Conservation (phyloP, 2,329 filamentous ascomycete species). For the Fusarium sp. region DNA sequence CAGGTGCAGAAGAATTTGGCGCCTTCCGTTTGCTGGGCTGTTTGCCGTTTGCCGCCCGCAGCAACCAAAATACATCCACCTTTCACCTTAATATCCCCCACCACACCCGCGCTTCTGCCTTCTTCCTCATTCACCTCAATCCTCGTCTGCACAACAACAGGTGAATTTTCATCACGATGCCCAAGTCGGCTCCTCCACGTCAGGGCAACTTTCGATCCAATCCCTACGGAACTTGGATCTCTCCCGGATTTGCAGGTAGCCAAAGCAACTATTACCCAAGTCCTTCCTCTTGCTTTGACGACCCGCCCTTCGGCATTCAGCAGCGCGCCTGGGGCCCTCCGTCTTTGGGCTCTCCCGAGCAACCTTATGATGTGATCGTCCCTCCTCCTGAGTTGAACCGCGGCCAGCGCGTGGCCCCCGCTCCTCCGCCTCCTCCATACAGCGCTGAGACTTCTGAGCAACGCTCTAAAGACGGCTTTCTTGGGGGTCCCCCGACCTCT, state of each 20-base stretch:
- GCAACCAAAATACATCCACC: background rate
- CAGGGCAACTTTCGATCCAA: background rate
- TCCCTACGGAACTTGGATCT: background rate
- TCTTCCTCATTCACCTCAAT: background rate
- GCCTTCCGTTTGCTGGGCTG: background rate
- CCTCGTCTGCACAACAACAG: no score
- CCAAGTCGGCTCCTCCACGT: background rate
- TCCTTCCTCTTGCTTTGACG: background rate
- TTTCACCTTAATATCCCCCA: background rate
- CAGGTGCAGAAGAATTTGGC: background rate
- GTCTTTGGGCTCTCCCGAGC: background rate
- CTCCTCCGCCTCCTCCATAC: accelerated
- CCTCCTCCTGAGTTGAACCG: background rate
- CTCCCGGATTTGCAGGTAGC: background rate
- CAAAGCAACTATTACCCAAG: background rate
- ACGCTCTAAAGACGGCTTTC: no score
- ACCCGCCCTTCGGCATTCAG: background rate
- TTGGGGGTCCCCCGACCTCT: background rate
- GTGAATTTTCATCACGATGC: background rate
- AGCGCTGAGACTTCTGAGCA: background rate
- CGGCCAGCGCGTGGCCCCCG: background rate
- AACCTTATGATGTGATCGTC: background rate
- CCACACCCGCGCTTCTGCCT: background rate
- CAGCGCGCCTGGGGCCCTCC: background rate
- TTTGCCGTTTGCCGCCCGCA: background rate